Evolutionary conservation across 2,329 filamentous ascomycete genomes (phyloP), one percentile per base, ranked within the genome.

Genomic region (Beauveria sp.): DNA sequence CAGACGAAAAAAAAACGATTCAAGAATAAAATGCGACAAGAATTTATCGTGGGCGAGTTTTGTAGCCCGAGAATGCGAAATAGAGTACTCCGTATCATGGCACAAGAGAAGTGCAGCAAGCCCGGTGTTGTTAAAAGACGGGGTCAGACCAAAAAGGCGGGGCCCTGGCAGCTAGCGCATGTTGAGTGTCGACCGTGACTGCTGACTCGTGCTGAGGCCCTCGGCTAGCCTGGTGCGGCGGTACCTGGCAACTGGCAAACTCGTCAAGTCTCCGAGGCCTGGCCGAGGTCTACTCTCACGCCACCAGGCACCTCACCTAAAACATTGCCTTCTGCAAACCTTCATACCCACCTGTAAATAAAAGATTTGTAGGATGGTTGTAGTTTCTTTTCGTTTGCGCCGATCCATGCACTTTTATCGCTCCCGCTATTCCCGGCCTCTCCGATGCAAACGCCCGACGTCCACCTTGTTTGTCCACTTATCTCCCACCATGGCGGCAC

Each of bases 1-100:
- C 9, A 43, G 34, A 30, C n/a, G 22, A 24, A 51, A 37, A 55
- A 43, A 22, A 16, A 47, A 37, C 10, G n/a, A 56, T 28, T 30
- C n/a, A 22, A 22, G 24, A 43, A 51, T 22, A 50, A 51, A 28
- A 50, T 50, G 44, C 55, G 55, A 44, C 43, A 22, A 37, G 44
- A 37, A 16, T 26, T 26, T 30, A 37, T 59, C 4, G 46, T 30
- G 56, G 37, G 37, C 30, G 43, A 52, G 12, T 37, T 16, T 51
- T 51, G 56, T 24, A 59, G 24, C n/a, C 16, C 34, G 48, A 26
- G 40, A 59, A 59, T 53, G 56, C 48, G 48, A 34, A n/a, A 22
- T 24, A 48, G 24, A 46, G 48, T 34, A n/a, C n/a, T n/a, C n/a
- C n/a, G n/a, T n/a, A 22, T 57, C 20, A 26, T 7, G 41, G 54